Conservation (phyloP, 176 grass and related monocot genomes). For the Bolboschoenus planiculmis region DNA sequence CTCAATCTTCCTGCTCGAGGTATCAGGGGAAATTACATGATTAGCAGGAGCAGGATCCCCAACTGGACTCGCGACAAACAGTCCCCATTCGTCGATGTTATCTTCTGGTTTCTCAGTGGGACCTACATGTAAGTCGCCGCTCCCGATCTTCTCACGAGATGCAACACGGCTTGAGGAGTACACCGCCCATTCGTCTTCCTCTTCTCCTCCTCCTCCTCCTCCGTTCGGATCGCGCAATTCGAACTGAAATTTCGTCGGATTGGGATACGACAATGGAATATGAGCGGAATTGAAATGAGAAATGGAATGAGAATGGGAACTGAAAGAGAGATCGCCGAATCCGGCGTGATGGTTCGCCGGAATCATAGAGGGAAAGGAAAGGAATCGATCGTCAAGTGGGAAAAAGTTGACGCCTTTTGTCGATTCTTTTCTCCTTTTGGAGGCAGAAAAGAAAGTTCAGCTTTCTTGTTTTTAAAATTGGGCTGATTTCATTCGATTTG, state of each 20-base stretch:
- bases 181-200: slow-evolving; percentile 16
- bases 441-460: background rate
- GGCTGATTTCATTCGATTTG: background rate
- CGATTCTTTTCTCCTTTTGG: background rate
- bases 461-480: background rate
- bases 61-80: background rate
- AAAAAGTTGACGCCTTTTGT: background rate
- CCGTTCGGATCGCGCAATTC: background rate
- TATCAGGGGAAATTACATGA: background rate
- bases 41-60: background rate
- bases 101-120: background rate
- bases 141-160: background rate
- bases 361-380: background rate
- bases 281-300: background rate
- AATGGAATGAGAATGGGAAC: background rate
- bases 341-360: slow-evolving; percentile 5
- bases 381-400: background rate
- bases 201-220: background rate
- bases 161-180: slow-evolving; percentile 6
- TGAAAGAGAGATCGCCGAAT: slow-evolving; percentile 20
- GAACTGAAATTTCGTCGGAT: background rate
- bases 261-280: background rate
- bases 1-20: background rate
- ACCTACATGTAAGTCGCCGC: background rate
- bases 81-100: background rate